A percentile compares a stretch with the other conserved stretches of the same genome.
Conservation (phyloP, 805 yeast genomes). For the Lipomyces sp. region DNA sequence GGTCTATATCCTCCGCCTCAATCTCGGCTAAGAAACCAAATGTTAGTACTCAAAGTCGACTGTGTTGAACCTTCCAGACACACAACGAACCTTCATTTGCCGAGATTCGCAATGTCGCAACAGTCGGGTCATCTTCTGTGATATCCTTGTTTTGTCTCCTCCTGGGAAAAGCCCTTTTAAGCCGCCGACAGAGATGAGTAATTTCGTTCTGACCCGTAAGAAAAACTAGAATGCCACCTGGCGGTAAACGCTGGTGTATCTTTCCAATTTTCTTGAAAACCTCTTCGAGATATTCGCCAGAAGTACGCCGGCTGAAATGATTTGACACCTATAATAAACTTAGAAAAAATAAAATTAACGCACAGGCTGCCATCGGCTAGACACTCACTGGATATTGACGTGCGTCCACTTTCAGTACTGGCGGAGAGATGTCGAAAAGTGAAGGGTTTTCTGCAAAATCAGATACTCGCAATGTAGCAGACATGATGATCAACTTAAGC, state of each 20-base stretch:
- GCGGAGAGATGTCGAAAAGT: conserved; percentile 72
- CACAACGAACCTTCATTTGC: conserved; percentile 31
- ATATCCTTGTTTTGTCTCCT: conserved; percentile 34
- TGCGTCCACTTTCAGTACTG: conserved; percentile 83
- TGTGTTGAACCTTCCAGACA: neutral
- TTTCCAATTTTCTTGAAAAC: conserved; percentile 80
- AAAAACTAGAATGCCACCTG: conserved; percentile 89
- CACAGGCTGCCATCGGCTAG: neutral
- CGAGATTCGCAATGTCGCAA: conserved; percentile 20
- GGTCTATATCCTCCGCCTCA: conserved; percentile 86
- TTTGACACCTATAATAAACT: conserved; percentile 54
- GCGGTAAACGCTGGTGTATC: conserved; percentile 81
- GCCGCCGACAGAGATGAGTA: conserved; percentile 62
- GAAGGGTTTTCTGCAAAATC: conserved; percentile 82
- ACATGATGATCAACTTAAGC: conserved; percentile 86
- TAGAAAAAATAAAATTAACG: neutral
- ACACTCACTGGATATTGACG: conserved; percentile 69
- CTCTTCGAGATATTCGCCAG: conserved; percentile 76
- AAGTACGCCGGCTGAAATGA: conserved; percentile 82
- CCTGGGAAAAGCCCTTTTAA: conserved; percentile 67
- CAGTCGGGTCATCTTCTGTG: conserved; percentile 33
- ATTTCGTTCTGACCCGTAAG: conserved; percentile 96
- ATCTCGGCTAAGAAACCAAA: conserved; percentile 30
- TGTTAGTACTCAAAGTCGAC: no score
- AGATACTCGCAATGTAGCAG: conserved; percentile 90